Base-by-base conservation (phyloP, 768 basidiomycete species). In the Megacollybia marginata region DNA sequence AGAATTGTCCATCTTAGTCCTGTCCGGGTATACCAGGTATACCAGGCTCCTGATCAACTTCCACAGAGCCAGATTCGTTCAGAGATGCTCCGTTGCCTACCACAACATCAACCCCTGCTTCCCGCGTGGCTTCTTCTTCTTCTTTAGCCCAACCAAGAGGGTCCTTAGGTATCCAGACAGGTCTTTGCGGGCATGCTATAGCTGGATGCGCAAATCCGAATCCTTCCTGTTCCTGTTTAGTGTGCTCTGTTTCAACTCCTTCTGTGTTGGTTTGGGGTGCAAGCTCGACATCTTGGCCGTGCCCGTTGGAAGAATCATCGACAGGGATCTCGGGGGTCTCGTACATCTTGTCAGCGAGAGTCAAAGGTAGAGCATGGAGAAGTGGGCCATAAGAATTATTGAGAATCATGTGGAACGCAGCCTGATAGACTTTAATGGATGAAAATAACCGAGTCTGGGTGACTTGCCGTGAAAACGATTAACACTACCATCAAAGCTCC, bases 171-270 rank as follows among this genome's bases (percentile, higher is more conserved):
- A 97, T 65, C 95, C 95, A 98, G 32, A 97, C 69, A 5, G 80
- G 72, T 54, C 83, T 74, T 66, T 92, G 89, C 44, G 87, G 80
- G 46, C 80, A 66, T 53, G 71, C 79, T 19, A 72, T 64, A 7
- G 92, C 92, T 13, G 95, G 95, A 58, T 95, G 95, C 43, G 87
- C 82, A 68, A 95, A 97, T 11, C 86, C 85, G 58, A 82, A 82
- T 46, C 79, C 66, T 4, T 70, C 69, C 43, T 71, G 50, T 48
- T 62, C 59, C 34, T 56, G 57, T 5, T 53, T 52, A 13, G 54
- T 44, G 31, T 56, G 44, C 13, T 53, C 57, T 9, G 53, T 46
- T 15, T 54, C 54, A 49, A 52, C 48, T 16, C 33, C 55, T 50
- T 15, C 46, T 53, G 55, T 59, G 42, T 15, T 52, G 48, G 28